A percentile compares a stretch with the other conserved stretches of the same genome.
Conservation (phyloP, 169 alveolate genomes). For the Cryptosporidium parvum region DNA sequence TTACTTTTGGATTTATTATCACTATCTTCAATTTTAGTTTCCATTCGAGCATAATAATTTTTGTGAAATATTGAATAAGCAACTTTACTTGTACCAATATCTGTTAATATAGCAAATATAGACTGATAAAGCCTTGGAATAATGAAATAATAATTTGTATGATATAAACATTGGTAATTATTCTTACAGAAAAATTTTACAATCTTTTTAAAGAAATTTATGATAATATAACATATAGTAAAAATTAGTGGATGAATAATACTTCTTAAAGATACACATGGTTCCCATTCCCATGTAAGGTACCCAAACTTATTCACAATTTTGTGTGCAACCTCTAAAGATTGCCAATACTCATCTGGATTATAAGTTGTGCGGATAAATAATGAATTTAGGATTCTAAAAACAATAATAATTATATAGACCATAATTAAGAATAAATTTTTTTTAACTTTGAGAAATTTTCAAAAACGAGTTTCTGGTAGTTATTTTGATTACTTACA, state of each 20-base stretch:
- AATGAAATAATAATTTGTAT: constrained; percentile 32
- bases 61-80: constrained; percentile 17
- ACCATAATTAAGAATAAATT: neutral
- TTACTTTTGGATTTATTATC: neutral
- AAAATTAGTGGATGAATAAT: constrained; percentile 81
- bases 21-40: neutral
- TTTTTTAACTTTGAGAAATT: neutral
- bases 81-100: constrained; percentile 78
- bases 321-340: constrained; percentile 83
- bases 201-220: constrained; percentile 24
- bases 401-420: neutral
- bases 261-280: constrained; percentile 80
- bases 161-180: constrained; percentile 62
- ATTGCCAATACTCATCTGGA: constrained; percentile 87
- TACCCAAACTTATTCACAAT: constrained; percentile 83
- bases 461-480: neutral
- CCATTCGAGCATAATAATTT: neutral
- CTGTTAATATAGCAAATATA: constrained; percentile 80
- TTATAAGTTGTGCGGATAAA: constrained; percentile 79
- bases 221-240: constrained; percentile 77
- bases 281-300: constrained; percentile 88
- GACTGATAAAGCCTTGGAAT: constrained; percentile 81
- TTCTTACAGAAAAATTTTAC: neutral
- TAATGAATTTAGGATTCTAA: constrained; percentile 76
- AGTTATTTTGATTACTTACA: too few species aligned